Percentiles rank a stretch among this genome's conserved stretches.
Evolutionary conservation across 1,139 yeast genomes (phyloP).

Genomic region (Lodderomyces theae): DNA sequence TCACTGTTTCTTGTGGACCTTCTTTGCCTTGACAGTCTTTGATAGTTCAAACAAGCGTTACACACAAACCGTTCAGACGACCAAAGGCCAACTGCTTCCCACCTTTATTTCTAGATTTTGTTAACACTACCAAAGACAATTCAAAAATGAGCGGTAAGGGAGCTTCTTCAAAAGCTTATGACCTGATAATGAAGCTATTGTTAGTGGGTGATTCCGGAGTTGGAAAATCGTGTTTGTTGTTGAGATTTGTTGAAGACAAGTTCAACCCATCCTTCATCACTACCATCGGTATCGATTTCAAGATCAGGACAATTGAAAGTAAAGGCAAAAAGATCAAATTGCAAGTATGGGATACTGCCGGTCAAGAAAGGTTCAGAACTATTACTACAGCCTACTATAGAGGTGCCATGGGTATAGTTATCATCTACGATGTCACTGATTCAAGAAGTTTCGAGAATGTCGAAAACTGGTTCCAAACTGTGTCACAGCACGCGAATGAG

Average conservation of each 20-base stretch:
- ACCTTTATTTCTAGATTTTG: too few relatives aligned
- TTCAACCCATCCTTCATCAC: conserved; percentile 96
- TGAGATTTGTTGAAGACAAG: conserved; percentile 95
- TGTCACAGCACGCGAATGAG: conserved; percentile 93
- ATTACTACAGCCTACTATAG: conserved; percentile 97
- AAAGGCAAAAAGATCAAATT: conserved; percentile 90
- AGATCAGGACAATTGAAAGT: conserved; percentile 92
- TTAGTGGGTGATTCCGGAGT: conserved; percentile 97
- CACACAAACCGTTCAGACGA: too few relatives aligned
- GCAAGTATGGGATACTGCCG: conserved; percentile 99
- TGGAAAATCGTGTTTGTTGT: conserved; percentile 91
- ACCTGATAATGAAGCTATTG: conserved; percentile 88
- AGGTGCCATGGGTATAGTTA: conserved; percentile 97
- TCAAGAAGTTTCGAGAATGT: conserved; percentile 84
- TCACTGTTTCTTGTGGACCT: too few relatives aligned
- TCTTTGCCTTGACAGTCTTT: too few relatives aligned
- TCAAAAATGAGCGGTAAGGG: conserved; percentile 26
- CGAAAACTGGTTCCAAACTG: conserved; percentile 92
- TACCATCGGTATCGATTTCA: conserved; percentile 96
- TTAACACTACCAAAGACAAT: neutral
- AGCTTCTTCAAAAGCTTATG: conserved; percentile 78
- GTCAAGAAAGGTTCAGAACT: conserved; percentile 97
- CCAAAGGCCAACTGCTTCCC: too few relatives aligned
- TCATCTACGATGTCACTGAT: conserved; percentile 95
- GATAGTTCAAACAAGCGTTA: too few relatives aligned